Base-by-base conservation (phyloP, 176 grass and related monocot species). In the Oropetium thomaeum region DNA sequence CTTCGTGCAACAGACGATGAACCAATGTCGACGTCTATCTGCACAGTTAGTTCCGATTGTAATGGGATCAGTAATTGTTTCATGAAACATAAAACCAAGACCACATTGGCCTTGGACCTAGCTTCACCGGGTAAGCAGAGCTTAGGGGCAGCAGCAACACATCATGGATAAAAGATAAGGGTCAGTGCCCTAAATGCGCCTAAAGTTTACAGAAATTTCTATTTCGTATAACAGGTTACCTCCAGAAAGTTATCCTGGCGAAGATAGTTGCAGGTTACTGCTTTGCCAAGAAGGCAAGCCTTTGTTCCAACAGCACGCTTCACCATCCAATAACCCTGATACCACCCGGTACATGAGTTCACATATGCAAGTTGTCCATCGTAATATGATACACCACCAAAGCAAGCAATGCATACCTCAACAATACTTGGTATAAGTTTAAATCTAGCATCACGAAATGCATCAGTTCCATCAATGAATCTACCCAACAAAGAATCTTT, bases 21-120 rank as follows among this genome's bases (percentile, higher is more conserved):
- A 62, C 95, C 95, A 68, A 98, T 98, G 52, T 98, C 91, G 52
- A 98, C 95, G 79, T 98, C 95, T 81, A 98, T 94, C 95, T 94
- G 90, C 86, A 91, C 23, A 82, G 60, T 75, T 68, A 73, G 86
- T 22, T 83, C 13, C 5, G 23, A 7, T 49, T 40, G 35, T 73
- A 60, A 76, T 51, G 48, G 6, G 35, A 51, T 61, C 15, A 3
- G 6, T 7, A 60, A 49, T 41, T 45, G 16, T 86, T 79, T 13
- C 20, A 30, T 61, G 43, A 74, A 71, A 62, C 42, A 32, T 43
- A 90, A 28, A 73, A 48, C 33, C 26, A 57, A 0, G 23, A 4
- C 10, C 8, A 57, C 8, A 57, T 57, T 27, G 23, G 53, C 23
- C 53, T 57, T 27, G 53, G 7, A 11, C 53, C 10, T 57, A 57